Evolutionary conservation across 805 yeast genomes (phyloP), one percentile per base, ranked within the genome.

Genomic region (Wickerhamomyces rabaulensis): DNA sequence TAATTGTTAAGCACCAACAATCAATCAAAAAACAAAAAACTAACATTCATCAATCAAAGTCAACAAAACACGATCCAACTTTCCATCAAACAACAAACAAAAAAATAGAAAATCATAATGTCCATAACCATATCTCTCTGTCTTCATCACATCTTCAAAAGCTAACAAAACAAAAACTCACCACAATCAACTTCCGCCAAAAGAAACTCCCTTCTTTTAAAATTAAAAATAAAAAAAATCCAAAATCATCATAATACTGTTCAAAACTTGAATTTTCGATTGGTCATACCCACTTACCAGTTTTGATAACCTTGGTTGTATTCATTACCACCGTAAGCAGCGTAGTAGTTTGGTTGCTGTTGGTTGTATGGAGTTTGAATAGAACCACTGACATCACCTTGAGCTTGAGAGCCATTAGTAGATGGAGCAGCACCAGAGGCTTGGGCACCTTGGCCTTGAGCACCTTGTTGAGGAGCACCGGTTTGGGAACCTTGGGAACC

Each of bases 291-390:
- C 35, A n/a, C 21, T 45, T 31, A 46, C 53, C 55, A 52, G 19
- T 39, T 31, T 40, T 47, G 47, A 51, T 50, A 52, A 33, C 29
- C 40, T 39, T 47, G 45, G 38, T 26, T 29, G 48, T 50, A 54
- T 25, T 55, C 54, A 41, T 42, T 46, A 23, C 40, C 50, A 44
- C 47, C 51, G 29, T 48, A 47, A 31, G 50, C 57, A 26, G 41
- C 47, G 39, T 60, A 52, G 42, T 49, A 49, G 21, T 39, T 43
- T 35, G 42, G 48, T 42, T 51, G 60, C 41, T 58, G 60, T 42
- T 54, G 60, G 41, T 58, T 54, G 48, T 48, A 50, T 15, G 43
- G 48, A 44, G 60, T 66, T 42, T 64, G 67, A 41, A 45, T 51
- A 56, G 64, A 26, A 49, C 48, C 46, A 38, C 54, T 33, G 46